Evolutionary conservation across 805 yeast genomes (phyloP).

Genomic region (Ogataea nitratoaversa): DNA sequence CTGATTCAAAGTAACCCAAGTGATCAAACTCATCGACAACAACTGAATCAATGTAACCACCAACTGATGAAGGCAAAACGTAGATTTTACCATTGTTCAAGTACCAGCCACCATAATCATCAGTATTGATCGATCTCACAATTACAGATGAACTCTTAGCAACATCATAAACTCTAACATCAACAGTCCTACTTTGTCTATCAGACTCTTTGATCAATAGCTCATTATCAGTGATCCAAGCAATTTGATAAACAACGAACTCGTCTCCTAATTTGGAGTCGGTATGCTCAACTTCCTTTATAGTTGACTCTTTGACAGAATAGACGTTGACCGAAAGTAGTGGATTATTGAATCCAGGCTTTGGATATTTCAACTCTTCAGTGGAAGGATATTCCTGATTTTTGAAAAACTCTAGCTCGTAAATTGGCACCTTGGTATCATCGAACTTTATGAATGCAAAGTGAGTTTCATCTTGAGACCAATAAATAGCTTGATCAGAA

Average conservation of each 20-base stretch:
- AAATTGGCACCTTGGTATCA: conserved; percentile 54
- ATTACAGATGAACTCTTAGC: conserved; percentile 28
- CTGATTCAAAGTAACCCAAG: conserved; percentile 53
- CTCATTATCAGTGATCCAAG: conserved; percentile 49
- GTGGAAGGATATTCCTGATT: conserved; percentile 42
- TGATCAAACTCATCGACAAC: conserved; percentile 57
- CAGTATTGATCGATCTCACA: conserved; percentile 42
- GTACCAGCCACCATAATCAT: conserved; percentile 53
- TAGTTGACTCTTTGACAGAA: conserved; percentile 27
- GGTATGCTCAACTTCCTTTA: conserved; percentile 22
- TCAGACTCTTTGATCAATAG: conserved; percentile 60
- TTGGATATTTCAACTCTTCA: conserved; percentile 58
- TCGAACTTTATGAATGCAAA: conserved; percentile 53
- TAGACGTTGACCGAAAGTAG: conserved; percentile 42
- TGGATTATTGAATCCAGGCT: conserved; percentile 67
- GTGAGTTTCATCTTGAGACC: conserved; percentile 61
- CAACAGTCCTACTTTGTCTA: conserved; percentile 53
- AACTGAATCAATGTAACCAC: conserved; percentile 63
- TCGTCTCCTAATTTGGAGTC: conserved; percentile 38
- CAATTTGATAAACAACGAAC: conserved; percentile 54
- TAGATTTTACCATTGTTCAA: conserved; percentile 34
- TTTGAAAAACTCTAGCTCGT: conserved; percentile 49
- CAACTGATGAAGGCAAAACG: conserved; percentile 32
- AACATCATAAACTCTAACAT: conserved; percentile 43
- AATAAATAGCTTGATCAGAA: conserved; percentile 61